Conservation (phyloP, 768 basidiomycete genomes). For the Trametes meyenii region DNA sequence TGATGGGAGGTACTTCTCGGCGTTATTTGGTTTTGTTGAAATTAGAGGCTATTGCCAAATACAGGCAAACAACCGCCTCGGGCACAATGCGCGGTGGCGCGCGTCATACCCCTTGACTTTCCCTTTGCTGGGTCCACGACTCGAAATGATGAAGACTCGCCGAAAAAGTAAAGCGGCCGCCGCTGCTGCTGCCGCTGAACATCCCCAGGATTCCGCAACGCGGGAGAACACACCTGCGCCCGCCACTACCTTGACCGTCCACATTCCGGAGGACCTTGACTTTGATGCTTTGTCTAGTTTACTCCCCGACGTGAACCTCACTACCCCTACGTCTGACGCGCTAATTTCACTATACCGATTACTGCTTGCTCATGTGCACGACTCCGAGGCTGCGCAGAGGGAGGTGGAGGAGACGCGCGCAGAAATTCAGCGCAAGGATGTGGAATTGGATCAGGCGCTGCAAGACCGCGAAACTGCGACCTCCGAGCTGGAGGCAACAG, state of each 20-base stretch:
- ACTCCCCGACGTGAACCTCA: constrained; percentile 62
- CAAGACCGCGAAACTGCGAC: constrained; percentile 72
- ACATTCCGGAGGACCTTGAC: constrained; percentile 71
- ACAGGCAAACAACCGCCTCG: constrained; percentile 28
- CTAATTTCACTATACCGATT: constrained; percentile 66
- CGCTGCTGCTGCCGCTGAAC: constrained; percentile 36
- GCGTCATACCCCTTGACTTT: constrained; percentile 17
- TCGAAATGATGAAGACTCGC: constrained; percentile 53
- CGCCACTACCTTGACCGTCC: constrained; percentile 38
- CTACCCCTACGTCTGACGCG: constrained; percentile 58
- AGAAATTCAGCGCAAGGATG: constrained; percentile 68
- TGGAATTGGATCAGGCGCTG: constrained; percentile 83
- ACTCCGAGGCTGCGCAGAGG: constrained; percentile 55
- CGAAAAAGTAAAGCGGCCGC: constrained; percentile 61
- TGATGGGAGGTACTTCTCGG: constrained; percentile 10
- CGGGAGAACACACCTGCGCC: constrained; percentile 39
- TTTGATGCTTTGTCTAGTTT: constrained; percentile 57
- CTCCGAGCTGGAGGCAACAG: constrained; percentile 55
- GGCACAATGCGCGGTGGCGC: constrained; percentile 21
- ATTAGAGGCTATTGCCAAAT: constrained; percentile 29
- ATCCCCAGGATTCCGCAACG: constrained; percentile 27
- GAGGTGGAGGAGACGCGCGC: constrained; percentile 75
- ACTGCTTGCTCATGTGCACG: constrained; percentile 56
- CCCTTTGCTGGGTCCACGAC: constrained; percentile 24
- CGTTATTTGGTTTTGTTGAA: constrained; percentile 29